These are phyloP conservation scores for Poa annua DNA, from an alignment of 176 grass and related monocot species.

Conservation along the genomic window DNA sequence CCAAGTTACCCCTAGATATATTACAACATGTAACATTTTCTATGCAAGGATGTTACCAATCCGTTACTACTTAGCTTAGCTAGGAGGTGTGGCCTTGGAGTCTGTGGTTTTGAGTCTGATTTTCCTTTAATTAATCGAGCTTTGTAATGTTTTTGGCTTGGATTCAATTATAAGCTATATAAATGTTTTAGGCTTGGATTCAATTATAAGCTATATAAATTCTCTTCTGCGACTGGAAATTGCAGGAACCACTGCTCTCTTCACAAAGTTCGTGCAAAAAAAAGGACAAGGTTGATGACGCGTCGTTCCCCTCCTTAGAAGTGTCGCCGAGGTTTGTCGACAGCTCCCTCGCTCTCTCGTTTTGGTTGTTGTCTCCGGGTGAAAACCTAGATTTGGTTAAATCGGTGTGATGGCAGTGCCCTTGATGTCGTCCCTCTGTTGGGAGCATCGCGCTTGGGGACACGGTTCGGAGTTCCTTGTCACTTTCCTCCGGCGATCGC, in stretches of 20 bases:
- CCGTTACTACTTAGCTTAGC: neutral
- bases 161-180: neutral
- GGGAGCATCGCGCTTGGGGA: no score
- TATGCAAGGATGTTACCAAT: neutral
- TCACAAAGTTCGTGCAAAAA: neutral
- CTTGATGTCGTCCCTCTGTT: no score
- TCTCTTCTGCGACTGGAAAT: neutral
- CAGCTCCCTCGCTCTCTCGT: no score
- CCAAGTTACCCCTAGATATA: neutral
- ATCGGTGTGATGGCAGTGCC: no score
- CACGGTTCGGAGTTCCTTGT: no score
- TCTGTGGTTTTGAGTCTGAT: neutral
- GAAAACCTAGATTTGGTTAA: no score
- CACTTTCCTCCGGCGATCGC: no score
- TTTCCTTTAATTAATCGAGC: neutral
- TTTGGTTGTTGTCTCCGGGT: no score
- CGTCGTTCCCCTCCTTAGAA: no score
- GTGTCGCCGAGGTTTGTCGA: no score
- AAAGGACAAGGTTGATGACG: no score
- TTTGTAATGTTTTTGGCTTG: neutral
- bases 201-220: neutral
- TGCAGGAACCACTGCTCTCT: neutral
- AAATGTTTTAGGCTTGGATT: neutral
- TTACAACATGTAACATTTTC: neutral
- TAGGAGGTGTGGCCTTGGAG: neutral